These are phyloP conservation scores for Huntiella decipiens DNA, from an alignment of 2,329 filamentous ascomycete genomes.

Conservation along the genomic window DNA sequence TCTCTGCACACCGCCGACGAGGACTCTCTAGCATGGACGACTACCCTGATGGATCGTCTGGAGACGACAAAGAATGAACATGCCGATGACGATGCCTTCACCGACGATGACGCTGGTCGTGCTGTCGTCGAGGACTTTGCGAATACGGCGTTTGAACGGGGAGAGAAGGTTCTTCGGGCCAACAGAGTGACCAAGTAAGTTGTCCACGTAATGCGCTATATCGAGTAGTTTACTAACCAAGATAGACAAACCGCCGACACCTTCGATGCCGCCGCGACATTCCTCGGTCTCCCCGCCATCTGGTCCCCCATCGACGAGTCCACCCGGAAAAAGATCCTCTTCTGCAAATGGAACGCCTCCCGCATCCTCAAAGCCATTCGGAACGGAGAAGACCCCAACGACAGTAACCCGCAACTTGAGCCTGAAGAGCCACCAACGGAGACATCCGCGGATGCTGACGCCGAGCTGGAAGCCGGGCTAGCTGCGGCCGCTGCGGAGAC, in stretches of 20 bases:
- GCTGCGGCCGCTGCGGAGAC: conserved; percentile 13
- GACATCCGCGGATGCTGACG: background rate
- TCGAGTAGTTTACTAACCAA: background rate
- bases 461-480: conserved; percentile 16
- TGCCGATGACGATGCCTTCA: conserved; percentile 60
- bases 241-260: conserved; percentile 76
- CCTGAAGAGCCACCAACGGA: conserved; percentile 23
- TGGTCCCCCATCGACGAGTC: conserved; percentile 65
- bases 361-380: conserved; percentile 83
- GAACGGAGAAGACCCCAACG: conserved; percentile 79
- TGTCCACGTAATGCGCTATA: background rate
- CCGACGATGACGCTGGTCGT: conserved; percentile 69
- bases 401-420: conserved; percentile 51
- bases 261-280: conserved; percentile 79
- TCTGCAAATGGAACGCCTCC: conserved; percentile 86
- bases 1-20: conserved; percentile 60
- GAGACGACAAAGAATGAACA: conserved; percentile 62
- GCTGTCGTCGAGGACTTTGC: conserved; percentile 92
- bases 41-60: conserved; percentile 72
- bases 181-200: conserved; percentile 63
- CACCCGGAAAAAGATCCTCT: conserved; percentile 73
- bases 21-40: conserved; percentile 66
- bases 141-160: conserved; percentile 67
- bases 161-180: conserved; percentile 61
- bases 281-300: conserved; percentile 71